These are phyloP conservation scores for Rhodosporidiobolus odoratus DNA, from an alignment of 768 basidiomycete genomes.

Conservation along the genomic window DNA sequence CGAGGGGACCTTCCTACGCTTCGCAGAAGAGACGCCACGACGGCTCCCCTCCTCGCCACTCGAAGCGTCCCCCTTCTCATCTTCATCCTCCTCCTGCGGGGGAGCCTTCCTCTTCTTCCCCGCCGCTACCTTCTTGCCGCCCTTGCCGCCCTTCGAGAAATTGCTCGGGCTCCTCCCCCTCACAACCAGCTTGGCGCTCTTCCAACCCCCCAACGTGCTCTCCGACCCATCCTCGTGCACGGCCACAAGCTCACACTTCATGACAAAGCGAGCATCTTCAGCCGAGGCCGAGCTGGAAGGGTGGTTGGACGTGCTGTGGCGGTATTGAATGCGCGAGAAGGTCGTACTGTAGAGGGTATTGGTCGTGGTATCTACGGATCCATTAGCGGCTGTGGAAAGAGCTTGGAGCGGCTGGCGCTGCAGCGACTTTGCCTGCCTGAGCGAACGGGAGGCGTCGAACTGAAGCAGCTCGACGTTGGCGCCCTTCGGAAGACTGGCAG, in stretches of 20 bases:
- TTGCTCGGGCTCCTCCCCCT: constrained; percentile 7
- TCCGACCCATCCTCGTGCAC: not conserved
- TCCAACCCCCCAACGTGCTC: constrained; percentile 1
- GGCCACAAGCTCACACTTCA: not conserved
- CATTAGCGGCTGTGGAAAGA: no score
- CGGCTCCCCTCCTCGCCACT: not conserved
- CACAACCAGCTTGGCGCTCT: constrained; percentile 5
- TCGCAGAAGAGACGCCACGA: no score
- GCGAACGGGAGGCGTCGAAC: not conserved
- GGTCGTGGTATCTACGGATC: not conserved
- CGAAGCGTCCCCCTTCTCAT: not conserved
- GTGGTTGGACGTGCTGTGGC: constrained; percentile 12
- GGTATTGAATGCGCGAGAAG: constrained; percentile 16
- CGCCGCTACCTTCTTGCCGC: not conserved
- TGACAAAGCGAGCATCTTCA: not conserved
- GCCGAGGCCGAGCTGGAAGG: not conserved
- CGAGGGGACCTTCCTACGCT: no score
- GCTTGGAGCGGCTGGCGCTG: not conserved
- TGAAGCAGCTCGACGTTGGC: constrained; percentile 10
- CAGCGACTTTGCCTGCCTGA: not conserved
- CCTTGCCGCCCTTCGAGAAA: not conserved
- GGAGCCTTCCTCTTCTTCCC: not conserved
- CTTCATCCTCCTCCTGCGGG: not conserved
- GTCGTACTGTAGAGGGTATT: not conserved
- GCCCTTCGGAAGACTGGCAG: not conserved